Conservation (phyloP, 768 basidiomycete species). For the Russula earlei region DNA sequence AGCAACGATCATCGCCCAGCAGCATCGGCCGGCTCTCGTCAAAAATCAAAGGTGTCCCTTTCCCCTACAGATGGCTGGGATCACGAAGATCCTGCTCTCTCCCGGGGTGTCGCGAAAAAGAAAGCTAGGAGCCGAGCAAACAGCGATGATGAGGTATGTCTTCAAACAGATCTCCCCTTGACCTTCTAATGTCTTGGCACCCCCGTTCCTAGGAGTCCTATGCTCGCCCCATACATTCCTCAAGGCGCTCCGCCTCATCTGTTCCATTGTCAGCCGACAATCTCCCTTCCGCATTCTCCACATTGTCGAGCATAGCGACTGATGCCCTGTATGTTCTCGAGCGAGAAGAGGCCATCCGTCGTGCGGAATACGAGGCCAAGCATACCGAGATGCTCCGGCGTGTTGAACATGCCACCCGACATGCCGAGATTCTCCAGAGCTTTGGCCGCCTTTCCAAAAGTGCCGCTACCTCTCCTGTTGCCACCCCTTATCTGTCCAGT, state of each 20-base stretch:
- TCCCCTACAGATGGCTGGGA: constrained; percentile 16
- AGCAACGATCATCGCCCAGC: constrained; percentile 41
- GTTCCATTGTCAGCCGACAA: constrained; percentile 24
- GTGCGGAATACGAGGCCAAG: constrained; percentile 52
- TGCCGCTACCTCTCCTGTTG: constrained; percentile 16
- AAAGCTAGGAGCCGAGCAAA: constrained; percentile 72
- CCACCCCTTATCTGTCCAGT: constrained; percentile 11
- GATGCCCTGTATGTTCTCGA: constrained; percentile 88
- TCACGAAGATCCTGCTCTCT: constrained; percentile 7
- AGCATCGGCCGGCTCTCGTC: not conserved
- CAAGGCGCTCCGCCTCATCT: not conserved
- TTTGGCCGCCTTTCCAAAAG: constrained; percentile 25
- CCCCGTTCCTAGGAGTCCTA: constrained; percentile 28
- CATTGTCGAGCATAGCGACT: constrained; percentile 68
- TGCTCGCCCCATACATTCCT: constrained; percentile 26
- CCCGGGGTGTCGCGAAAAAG: constrained; percentile 14
- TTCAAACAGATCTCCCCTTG: not conserved
- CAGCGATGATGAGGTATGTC: constrained; percentile 74
- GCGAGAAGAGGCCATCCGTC: constrained; percentile 59
- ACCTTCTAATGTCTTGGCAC: constrained; percentile 11
- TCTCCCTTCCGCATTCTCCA: constrained; percentile 35
- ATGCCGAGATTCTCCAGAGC: constrained; percentile 34
- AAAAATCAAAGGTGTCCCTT: constrained; percentile 3
- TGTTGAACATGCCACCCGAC: constrained; percentile 31
- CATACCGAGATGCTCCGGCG: constrained; percentile 35